Percentiles rank a stretch among this genome's conserved stretches.
phyloP scores from a whole-genome alignment of 2,329 filamentous ascomycete genomes.

The Epichloe uncinata region DNA sequence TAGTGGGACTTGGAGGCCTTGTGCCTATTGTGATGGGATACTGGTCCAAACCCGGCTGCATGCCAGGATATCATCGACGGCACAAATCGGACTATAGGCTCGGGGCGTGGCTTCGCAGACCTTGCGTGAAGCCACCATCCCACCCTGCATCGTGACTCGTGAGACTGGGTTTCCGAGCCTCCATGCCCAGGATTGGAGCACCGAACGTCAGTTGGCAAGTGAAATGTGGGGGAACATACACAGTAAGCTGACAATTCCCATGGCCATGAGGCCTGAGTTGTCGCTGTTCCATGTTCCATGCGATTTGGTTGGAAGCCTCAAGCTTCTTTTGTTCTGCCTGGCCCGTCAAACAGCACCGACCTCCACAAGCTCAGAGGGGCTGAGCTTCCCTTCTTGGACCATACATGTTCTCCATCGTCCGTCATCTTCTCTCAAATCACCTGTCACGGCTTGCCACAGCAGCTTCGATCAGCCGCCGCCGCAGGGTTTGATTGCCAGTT shows the following conservation, averaged over 20 bases:
- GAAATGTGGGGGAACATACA: slow-evolving; percentile 3
- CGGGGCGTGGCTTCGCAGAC: slow-evolving; percentile 1
- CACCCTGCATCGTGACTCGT: slow-evolving; percentile 3
- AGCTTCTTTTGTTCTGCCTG: slow-evolving; percentile 6
- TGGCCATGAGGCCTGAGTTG: slow-evolving; percentile 2
- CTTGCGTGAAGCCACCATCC: slow-evolving; percentile 3
- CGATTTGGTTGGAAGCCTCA: background rate
- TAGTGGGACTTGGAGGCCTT: background rate
- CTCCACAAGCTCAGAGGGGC: slow-evolving; percentile 16
- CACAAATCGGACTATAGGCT: slow-evolving; percentile 5
- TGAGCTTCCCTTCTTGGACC: slow-evolving; percentile 8
- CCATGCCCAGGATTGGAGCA: slow-evolving; percentile 2
- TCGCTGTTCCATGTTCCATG: background rate
- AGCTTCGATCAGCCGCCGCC: slow-evolving; percentile 17
- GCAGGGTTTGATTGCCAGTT: slow-evolving; percentile 10
- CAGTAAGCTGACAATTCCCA: background rate
- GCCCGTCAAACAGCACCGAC: slow-evolving; percentile 17
- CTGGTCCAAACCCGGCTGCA: slow-evolving; percentile 2
- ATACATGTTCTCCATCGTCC: slow-evolving; percentile 10
- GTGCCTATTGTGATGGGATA: background rate
- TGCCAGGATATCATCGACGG: slow-evolving; percentile 9
- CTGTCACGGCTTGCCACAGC: slow-evolving; percentile 13
- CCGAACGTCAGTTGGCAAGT: background rate
- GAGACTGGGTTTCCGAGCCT: slow-evolving; percentile 2
- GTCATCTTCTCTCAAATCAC: slow-evolving; percentile 13